Base-by-base conservation (phyloP, 2,329 filamentous ascomycete genomes). In the Aspergillus fijiensis region DNA sequence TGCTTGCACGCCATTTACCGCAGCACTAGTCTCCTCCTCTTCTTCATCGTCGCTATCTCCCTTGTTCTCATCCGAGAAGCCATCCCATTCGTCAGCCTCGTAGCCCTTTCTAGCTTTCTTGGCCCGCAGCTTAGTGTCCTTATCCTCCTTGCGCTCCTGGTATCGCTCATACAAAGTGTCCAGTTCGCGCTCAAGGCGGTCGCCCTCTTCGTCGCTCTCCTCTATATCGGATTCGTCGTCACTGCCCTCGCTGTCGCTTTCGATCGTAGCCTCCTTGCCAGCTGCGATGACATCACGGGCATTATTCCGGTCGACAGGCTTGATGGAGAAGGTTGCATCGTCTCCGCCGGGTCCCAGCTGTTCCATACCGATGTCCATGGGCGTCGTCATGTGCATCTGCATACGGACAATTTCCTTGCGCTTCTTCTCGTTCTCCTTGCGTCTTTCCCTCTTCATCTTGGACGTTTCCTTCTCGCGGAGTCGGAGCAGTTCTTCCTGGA, bases 311-410 rank as follows among this genome's bases (percentile, higher is more conserved):
- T 97, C 91, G 49, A 96, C 84, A 9, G 87, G 80, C 75, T 92
- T 96, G 51, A 98, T 83, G 2, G 87, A 87, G 74, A 99, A 99
- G 81, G 96, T 95, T 29, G 90, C 82, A 50, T 92, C 90, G 48
- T 92, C 88, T 25, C 91, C 93, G 53, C 85, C 81, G 0, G 91
- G 90, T 0, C 91, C 91, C 25, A 85, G 79, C 76, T 95, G 92
- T 72, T 96, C 95, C 79, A 96, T 85, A 70, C 95, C 95, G 64
- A 99, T 96, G 65, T 99, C 95, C 82, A 92, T 95, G 7, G 95
- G 95, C 0, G 92, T 90, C 2, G 89, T 89, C 95, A 99, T 99
- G 79, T 97, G 89, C 81, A 99, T 87, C 76, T 99, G 95, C 89
- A 99, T 89, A 35, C 95, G 88, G n/a, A 96, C 84, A 61, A 98